A percentile compares a stretch with the other conserved stretches of the same genome.
Evolutionary conservation across 352 stramenopile species (phyloP).

Genomic region (Pythium brachiatum): DNA sequence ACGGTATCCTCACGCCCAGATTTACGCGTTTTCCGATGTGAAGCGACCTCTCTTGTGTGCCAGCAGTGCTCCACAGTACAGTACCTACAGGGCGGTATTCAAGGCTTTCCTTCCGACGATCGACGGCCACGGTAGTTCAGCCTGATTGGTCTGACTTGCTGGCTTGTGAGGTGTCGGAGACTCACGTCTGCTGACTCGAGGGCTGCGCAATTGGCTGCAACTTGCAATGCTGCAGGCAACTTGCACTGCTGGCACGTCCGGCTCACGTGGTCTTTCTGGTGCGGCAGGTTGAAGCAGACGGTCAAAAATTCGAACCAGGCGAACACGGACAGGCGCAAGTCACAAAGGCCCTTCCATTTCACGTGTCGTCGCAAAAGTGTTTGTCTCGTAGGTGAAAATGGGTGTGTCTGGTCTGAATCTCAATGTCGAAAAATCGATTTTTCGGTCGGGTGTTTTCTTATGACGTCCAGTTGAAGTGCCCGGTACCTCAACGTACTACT

Average conservation of each 20-base stretch:
- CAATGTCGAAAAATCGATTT: not conserved
- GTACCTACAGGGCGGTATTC: too few species aligned
- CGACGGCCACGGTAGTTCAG: too few species aligned
- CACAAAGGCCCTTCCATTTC: not conserved
- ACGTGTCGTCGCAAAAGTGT: too few species aligned
- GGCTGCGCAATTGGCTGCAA: too few species aligned
- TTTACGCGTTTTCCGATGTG: not conserved
- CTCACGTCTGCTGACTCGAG: too few species aligned
- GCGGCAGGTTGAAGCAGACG: not conserved
- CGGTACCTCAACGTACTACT: not conserved
- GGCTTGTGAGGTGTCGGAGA: too few species aligned
- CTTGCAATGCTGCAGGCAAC: too few species aligned
- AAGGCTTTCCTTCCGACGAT: too few species aligned
- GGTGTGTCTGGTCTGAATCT: too few species aligned
- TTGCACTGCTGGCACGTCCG: not conserved
- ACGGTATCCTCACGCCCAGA: not conserved
- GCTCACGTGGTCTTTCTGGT: conserved; percentile 1
- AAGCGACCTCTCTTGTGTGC: not conserved
- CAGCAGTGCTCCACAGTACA: too few species aligned
- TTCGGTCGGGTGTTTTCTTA: not conserved
- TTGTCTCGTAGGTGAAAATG: not conserved
- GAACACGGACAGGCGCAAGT: not conserved
- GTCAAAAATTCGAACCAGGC: not conserved
- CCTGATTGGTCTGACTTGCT: too few species aligned
- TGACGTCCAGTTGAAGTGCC: not conserved